Conservation (phyloP, 495 filamentous ascomycete species). For the Talaromyces nanjingensis region DNA sequence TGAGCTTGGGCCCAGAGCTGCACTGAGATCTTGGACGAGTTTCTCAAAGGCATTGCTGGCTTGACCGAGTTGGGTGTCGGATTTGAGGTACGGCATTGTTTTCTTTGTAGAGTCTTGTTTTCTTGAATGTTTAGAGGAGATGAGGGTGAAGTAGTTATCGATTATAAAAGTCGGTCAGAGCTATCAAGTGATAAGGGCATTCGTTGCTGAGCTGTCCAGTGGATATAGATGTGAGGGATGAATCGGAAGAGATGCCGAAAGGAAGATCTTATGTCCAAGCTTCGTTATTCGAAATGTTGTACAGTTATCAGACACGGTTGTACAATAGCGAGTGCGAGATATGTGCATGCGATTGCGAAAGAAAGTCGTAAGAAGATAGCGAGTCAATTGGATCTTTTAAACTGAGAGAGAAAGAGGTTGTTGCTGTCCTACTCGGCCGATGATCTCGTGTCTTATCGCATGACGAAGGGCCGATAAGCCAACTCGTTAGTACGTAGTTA, state of each 20-base stretch:
- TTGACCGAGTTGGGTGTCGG: conserved; percentile 3
- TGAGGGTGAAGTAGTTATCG: not conserved
- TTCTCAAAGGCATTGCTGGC: conserved; percentile 52
- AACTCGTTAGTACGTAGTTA: not conserved
- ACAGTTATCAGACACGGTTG: not conserved
- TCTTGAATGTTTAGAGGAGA: not conserved
- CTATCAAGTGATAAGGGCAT: not conserved
- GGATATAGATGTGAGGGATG: not conserved
- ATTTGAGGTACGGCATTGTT: conserved; percentile 31
- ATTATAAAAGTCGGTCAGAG: not conserved
- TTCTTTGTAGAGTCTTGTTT: no score
- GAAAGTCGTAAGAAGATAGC: not conserved
- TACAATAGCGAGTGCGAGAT: not conserved
- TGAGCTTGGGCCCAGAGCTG: conserved; percentile 65
- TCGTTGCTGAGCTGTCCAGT: not conserved
- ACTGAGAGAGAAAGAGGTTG: not conserved
- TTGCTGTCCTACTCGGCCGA: not conserved
- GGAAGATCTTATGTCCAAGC: not conserved
- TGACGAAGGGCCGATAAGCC: not conserved
- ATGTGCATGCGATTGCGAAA: not conserved
- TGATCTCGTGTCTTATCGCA: not conserved
- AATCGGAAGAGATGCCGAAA: not conserved
- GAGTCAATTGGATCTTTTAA: not conserved
- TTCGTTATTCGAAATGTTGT: not conserved
- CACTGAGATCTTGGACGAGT: conserved; percentile 66